Evolutionary conservation across 345 rosid genomes (phyloP), one percentile per base, ranked within the genome.

Genomic region (Turritis glabra): DNA sequence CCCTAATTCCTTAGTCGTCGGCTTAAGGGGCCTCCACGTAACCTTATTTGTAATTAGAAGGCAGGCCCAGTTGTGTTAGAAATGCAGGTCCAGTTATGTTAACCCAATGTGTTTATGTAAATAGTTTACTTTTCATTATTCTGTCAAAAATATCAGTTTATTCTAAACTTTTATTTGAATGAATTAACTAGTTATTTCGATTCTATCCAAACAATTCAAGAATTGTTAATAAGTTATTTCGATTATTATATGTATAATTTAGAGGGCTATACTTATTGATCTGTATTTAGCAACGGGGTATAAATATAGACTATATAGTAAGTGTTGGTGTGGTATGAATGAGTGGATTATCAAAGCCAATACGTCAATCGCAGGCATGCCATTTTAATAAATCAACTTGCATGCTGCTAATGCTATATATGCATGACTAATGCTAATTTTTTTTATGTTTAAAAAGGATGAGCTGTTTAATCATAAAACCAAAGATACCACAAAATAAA

Each of bases 391-490:
- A 13, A 54, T 3, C 40, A 68, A 26, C 23, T 26, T 40, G 63
- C 64, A 69, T 69, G 63, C 73, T 69, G 73, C 64, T 35, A 35
- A 35, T n/a, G n/a, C 13, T 9, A 27, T 26, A 26, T 57, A 54
- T n/a, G 64, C 73, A 69, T 69, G 73, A 55, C 54, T 14, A 27
- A 19, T 35, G 73, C 64, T 19, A 5, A 9, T 18, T 32, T 32
- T 25, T 25, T 40, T 68, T 7, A 27, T 29, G 41, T 26, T 69
- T 40, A 1, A 4, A 25, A 54, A 27, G 40, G 22, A 19, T 40
- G 52, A 55, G 22, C 9, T 41, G 29, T 27, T 12, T 17, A 53
- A 26, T 38, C 29, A 53, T 18, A 41, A 38, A 60, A 21, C 29
- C 65, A 21, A 35, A 55, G 14, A 55, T 11, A 19, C 53, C 35